phyloP scores from a whole-genome alignment of 345 rosid species.

The Cardamine chenopodiifolia region DNA sequence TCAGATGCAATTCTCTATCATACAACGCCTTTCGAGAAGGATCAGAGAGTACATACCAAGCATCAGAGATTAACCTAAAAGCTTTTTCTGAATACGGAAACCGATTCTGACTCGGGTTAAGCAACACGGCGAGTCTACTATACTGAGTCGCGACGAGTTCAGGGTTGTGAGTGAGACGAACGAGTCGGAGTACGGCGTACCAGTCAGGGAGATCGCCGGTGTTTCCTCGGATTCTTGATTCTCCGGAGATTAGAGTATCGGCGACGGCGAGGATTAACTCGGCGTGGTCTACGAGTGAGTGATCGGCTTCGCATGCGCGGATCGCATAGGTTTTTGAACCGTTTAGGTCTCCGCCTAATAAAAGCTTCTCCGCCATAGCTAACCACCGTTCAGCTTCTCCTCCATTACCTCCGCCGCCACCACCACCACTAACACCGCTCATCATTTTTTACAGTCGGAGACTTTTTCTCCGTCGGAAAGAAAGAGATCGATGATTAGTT shows the following conservation, averaged over 20 bases:
- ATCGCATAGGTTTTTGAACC: constrained; percentile 77
- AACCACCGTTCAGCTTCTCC: constrained; percentile 74
- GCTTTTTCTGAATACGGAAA: constrained; percentile 75
- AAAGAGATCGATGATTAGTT: constrained; percentile 1
- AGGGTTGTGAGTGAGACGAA: constrained; percentile 56
- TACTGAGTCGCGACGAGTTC: constrained; percentile 82
- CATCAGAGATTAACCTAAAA: constrained; percentile 67
- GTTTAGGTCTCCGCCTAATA: constrained; percentile 64
- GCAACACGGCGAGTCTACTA: constrained; percentile 65
- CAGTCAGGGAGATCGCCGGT: constrained; percentile 54
- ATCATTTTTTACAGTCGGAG: constrained; percentile 32
- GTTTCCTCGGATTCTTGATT: constrained; percentile 41
- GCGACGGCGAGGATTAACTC: constrained; percentile 77
- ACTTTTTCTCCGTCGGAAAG: constrained; percentile 12
- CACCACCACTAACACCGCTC: constrained; percentile 37
- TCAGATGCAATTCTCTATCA: constrained; percentile 67
- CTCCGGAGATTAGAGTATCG: constrained; percentile 78
- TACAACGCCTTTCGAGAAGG: constrained; percentile 67
- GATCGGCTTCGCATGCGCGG: constrained; percentile 82
- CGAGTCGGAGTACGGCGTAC: constrained; percentile 80
- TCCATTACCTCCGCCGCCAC: constrained; percentile 36
- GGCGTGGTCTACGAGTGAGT: constrained; percentile 56
- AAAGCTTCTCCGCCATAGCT: constrained; percentile 72
- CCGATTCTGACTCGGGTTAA: constrained; percentile 62
- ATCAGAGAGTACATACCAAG: constrained; percentile 76